A percentile compares a stretch with the other conserved stretches of the same genome.
phyloP scores from a whole-genome alignment of 768 basidiomycete species.

The Panaeolus cyanescens region DNA sequence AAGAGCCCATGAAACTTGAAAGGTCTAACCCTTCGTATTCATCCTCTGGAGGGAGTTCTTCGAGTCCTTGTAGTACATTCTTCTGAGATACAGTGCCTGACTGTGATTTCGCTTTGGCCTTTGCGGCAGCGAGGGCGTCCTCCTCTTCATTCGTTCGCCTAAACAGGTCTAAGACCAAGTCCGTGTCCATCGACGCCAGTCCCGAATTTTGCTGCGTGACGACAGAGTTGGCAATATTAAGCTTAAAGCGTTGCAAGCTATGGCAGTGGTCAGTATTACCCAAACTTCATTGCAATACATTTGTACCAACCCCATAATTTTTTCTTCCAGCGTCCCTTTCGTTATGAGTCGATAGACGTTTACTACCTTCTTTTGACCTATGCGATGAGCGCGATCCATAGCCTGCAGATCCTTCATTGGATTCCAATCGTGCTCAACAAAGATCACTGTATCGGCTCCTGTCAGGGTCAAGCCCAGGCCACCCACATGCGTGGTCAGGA shows the following conservation, averaged over 20 bases:
- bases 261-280: conserved; percentile 13
- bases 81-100: conserved; percentile 70
- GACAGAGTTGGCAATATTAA: conserved; percentile 96
- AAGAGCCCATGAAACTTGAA: conserved; percentile 86
- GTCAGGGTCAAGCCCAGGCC: conserved; percentile 95
- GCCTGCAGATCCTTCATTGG: conserved; percentile 99
- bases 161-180: conserved; percentile 95
- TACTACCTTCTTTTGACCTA: conserved; percentile 98
- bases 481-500: conserved; percentile 96
- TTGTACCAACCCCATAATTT: conserved; percentile 93
- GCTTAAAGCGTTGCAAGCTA: conserved; percentile 97
- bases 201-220: conserved; percentile 98
- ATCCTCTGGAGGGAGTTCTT: conserved; percentile 89
- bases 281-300: neutral
- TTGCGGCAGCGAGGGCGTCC: conserved; percentile 51
- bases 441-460: conserved; percentile 98
- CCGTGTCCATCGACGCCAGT: conserved; percentile 94
- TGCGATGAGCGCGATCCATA: conserved; percentile 98
- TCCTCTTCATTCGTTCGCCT: conserved; percentile 81
- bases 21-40: conserved; percentile 91
- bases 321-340: conserved; percentile 96
- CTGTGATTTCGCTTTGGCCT: conserved; percentile 56
- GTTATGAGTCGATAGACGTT: conserved; percentile 98
- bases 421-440: conserved; percentile 99
- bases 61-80: conserved; percentile 85